These are phyloP conservation scores for Colletotrichum limetticola DNA, from an alignment of 2,329 filamentous ascomycete species.

Conservation along the genomic window DNA sequence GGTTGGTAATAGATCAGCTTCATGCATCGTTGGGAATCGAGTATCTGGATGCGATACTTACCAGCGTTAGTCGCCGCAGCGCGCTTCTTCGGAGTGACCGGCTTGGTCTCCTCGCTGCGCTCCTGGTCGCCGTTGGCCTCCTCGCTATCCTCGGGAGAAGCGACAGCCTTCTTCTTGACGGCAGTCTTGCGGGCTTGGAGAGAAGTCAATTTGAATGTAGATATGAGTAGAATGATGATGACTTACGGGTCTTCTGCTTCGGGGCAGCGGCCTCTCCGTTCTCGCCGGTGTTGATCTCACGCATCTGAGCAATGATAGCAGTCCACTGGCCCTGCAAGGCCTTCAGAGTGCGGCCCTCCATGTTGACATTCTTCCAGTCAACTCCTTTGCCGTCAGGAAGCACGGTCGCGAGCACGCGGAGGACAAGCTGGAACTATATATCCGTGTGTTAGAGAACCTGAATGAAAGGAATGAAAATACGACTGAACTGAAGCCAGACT, in stretches of 20 bases:
- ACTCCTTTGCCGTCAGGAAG: constrained; percentile 44
- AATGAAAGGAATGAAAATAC: not conserved
- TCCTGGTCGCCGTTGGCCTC: constrained; percentile 5
- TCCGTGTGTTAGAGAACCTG: not conserved
- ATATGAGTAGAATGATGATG: not conserved
- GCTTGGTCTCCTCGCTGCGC: not conserved
- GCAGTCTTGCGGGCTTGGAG: constrained; percentile 36
- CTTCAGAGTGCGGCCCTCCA: constrained; percentile 51
- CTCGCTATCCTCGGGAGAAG: not conserved
- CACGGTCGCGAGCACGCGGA: constrained; percentile 48
- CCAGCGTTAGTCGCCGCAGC: constrained; percentile 3
- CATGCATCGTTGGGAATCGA: not conserved
- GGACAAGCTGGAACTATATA: constrained; percentile 46
- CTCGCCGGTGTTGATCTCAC: constrained; percentile 45
- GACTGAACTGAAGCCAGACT: not conserved
- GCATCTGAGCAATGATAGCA: constrained; percentile 47
- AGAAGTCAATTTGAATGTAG: not conserved
- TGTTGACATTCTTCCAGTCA: constrained; percentile 48
- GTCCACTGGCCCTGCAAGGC: constrained; percentile 51
- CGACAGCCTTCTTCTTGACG: constrained; percentile 37
- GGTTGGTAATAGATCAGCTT: not conserved
- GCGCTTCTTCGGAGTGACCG: constrained; percentile 17
- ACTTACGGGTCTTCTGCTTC: constrained; percentile 29
- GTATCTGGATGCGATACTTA: not conserved
- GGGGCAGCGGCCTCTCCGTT: constrained; percentile 11